Evolutionary conservation across 2,329 filamentous ascomycete genomes (phyloP), one percentile per base, ranked within the genome.

Genomic region (Aureobasidium mangrovei): DNA sequence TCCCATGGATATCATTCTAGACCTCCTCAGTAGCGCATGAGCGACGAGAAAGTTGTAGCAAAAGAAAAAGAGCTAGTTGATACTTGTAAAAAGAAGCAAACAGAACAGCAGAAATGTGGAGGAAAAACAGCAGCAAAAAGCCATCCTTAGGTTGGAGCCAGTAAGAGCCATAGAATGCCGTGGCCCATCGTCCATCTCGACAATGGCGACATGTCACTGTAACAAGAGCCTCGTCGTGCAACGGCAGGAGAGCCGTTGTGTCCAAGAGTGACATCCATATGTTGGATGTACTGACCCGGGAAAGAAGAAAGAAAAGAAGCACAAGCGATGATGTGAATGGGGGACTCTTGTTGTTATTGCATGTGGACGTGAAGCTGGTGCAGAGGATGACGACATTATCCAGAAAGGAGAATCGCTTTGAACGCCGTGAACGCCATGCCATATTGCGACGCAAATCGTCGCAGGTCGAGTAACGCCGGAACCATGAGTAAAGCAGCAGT

Each of bases 371-470:
- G 40, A 43, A 53, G 40, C 40, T 44, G 39, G 40, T 29, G 27
- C 29, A 44, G 39, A 29, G 33, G 33, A 36, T 33, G 38, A 8
- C 49, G 38, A 38, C 40, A 53, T 53, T 53, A 53, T 53, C 49
- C 49, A 43, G 49, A 53, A 44, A 35, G 39, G 49, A 44, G 39
- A 53, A 42, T 41, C 47, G 47, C 38, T 53, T 53, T 53, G 32
- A 53, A 53, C 49, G 40, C 49, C 49, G 32, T 44, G n/a, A 53
- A 53, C 49, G 49, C 49, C 49, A 53, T 53, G 49, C 49, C 49
- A 43, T 35, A 28, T 52, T 52, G 47, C 47, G 47, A 40, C 42
- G 38, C 29, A 42, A 52, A 52, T 40, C 35, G 38, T 31, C 31
- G 49, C 39, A 53, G 38, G 12, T 38, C 32, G 49, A 43, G 33